A percentile compares a stretch with the other conserved stretches of the same genome.
These are phyloP conservation scores for Cercophora samala DNA, from an alignment of 495 filamentous ascomycete species.

Conservation along the genomic window DNA sequence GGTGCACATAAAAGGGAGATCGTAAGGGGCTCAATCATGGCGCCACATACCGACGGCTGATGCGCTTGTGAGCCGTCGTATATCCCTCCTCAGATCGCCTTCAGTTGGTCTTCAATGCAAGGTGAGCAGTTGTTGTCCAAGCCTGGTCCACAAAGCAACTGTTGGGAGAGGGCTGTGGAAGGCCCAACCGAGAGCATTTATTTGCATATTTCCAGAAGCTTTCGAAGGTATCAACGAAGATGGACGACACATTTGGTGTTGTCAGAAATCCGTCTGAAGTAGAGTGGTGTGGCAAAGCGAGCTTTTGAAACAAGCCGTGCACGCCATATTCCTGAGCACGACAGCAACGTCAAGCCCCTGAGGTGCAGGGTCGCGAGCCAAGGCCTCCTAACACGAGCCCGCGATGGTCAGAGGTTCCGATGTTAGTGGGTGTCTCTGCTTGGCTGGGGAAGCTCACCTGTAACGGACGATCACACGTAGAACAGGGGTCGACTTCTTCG, in stretches of 20 bases:
- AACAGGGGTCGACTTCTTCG: background rate
- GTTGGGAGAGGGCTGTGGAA: background rate
- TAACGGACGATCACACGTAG: conserved; percentile 10
- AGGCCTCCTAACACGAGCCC: conserved; percentile 5
- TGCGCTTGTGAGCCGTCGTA: no score
- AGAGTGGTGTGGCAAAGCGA: background rate
- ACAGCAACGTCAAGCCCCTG: background rate
- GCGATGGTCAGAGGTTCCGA: background rate
- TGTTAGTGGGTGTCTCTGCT: conserved; percentile 1
- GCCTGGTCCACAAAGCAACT: background rate
- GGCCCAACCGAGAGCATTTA: background rate
- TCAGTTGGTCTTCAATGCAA: background rate
- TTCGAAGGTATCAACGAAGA: background rate
- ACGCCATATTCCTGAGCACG: background rate
- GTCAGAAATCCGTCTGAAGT: background rate
- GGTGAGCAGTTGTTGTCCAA: background rate
- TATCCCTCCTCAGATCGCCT: no score
- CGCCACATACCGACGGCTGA: background rate
- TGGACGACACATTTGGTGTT: background rate
- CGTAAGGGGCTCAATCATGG: background rate
- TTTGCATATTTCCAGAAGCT: background rate
- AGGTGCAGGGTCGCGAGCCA: background rate
- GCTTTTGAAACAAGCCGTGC: background rate
- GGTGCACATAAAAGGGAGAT: background rate
- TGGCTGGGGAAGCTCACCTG: conserved; percentile 6